phyloP scores from a whole-genome alignment of 1,284 basidiomycete genomes.

The Boletus mariae region DNA sequence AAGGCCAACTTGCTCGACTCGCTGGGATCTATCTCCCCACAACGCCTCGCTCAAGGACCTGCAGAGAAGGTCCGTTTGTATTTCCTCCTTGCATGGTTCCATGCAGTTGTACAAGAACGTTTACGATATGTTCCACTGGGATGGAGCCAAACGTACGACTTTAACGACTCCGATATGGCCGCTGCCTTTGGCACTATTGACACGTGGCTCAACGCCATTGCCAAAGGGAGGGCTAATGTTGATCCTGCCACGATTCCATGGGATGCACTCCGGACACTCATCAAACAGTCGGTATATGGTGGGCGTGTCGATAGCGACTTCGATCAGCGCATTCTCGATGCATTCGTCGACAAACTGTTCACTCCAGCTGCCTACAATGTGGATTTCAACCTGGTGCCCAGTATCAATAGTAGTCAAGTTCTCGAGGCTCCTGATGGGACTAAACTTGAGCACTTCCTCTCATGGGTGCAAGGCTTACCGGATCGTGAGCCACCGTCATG shows the following conservation, averaged over 20 bases:
- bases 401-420: conserved; percentile 52
- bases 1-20: conserved; percentile 94
- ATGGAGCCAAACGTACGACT: conserved; percentile 95
- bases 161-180: conserved; percentile 97
- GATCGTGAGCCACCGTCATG: conserved; percentile 91
- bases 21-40: conserved; percentile 69
- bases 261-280: conserved; percentile 84
- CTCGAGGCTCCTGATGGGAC: conserved; percentile 85
- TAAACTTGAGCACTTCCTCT: conserved; percentile 83
- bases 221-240: conserved; percentile 86
- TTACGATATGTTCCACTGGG: conserved; percentile 92
- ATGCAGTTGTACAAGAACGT: conserved; percentile 93
- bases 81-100: conserved; percentile 98
- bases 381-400: conserved; percentile 84
- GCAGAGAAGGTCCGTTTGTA: conserved; percentile 88
- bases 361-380: conserved; percentile 85
- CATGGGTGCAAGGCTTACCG: conserved; percentile 83
- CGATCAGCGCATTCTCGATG: conserved; percentile 86
- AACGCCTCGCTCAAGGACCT: conserved; percentile 77
- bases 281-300: conserved; percentile 95
- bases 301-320: conserved; percentile 92
- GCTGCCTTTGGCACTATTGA: conserved; percentile 91
- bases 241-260: conserved; percentile 90
- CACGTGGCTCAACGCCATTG: conserved; percentile 75
- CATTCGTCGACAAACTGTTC: conserved; percentile 89